phyloP scores from a whole-genome alignment of 805 yeast species.

The Sungouiozyma ichnusensis region DNA sequence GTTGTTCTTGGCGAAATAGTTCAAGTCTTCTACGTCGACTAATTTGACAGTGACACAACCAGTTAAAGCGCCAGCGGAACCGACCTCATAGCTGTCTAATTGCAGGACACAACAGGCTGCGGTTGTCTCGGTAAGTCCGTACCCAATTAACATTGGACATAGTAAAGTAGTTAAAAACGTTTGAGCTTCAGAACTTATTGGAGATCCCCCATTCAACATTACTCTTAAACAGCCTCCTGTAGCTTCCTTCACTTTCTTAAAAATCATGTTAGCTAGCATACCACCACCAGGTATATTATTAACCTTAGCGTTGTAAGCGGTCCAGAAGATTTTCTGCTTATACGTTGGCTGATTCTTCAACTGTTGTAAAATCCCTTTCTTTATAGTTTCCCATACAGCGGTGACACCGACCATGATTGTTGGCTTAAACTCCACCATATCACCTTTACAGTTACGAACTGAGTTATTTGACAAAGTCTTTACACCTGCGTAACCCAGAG shows the following conservation, averaged over 20 bases:
- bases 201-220: slow-evolving; percentile 86
- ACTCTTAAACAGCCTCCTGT: slow-evolving; percentile 82
- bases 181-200: slow-evolving; percentile 79
- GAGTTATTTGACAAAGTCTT: slow-evolving; percentile 80
- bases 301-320: slow-evolving; percentile 64
- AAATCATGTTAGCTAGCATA: slow-evolving; percentile 54
- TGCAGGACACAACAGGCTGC: slow-evolving; percentile 73
- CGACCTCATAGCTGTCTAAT: slow-evolving; percentile 56
- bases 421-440: slow-evolving; percentile 78
- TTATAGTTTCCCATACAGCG: slow-evolving; percentile 93
- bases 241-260: slow-evolving; percentile 83
- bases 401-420: slow-evolving; percentile 97
- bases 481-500: slow-evolving; percentile 82
- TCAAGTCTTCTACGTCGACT: slow-evolving; percentile 84
- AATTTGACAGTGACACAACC: slow-evolving; percentile 81
- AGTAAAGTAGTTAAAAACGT: slow-evolving; percentile 63
- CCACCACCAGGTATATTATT: slow-evolving; percentile 64
- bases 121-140: slow-evolving; percentile 92
- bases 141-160: slow-evolving; percentile 86
- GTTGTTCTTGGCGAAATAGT: slow-evolving; percentile 77
- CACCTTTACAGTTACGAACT: slow-evolving; percentile 78
- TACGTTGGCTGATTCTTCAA: slow-evolving; percentile 54
- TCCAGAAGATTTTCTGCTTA: slow-evolving; percentile 81
- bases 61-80: slow-evolving; percentile 71
- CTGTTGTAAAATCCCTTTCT: slow-evolving; percentile 81